Evolutionary conservation across 116 monocot genomes (phyloP), one percentile per base, ranked within the genome.

Genomic region (Iris pallida): DNA sequence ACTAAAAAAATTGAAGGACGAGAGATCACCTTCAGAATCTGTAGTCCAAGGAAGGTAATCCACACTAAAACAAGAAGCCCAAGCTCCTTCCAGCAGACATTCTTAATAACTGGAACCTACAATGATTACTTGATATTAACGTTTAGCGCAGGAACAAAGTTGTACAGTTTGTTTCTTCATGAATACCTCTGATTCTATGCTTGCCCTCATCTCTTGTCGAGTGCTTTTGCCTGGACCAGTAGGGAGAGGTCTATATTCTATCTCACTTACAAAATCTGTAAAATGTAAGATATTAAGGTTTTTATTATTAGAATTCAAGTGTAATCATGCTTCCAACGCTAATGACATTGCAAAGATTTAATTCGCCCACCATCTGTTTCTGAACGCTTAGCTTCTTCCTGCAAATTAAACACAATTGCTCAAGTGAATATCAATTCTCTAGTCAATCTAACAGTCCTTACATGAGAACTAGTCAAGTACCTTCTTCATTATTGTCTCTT

Each of bases 41-140:
- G 92, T 64, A 92, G 64, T 6, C 49, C 75, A 47, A 92, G 83
- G 63, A 92, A 88, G 14, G 83, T 61, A 3, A 79, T 7, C 92
- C 92, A 92, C 6, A 92, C 88, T 42, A 86, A 76, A 6, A 81
- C 58, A 46, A 92, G 81, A 77, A 92, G 85, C 7, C 83, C 79
- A 51, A 92, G 78, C 57, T 92, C 85, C 68, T 79, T 88, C 92
- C 92, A 92, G 75, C 51, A 81, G 6, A 88, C 70, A 72, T 92
- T 88, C 61, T 83, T 65, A 47, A 78, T 47, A 20, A 86, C 46
- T 42, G 86, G 45, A 42, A 83, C 85, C 88, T 92, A 65, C 12
- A 74, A 42, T 76, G 40, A 16, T 12, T 48, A 71, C 53, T 4
- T 30, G 30, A 30, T 30, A 30, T 30, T 30, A 30, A 30, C 3